Percentiles rank a stretch among this genome's conserved stretches.
phyloP scores from a whole-genome alignment of 2,329 filamentous ascomycete genomes.

The Penicillium sp. region DNA sequence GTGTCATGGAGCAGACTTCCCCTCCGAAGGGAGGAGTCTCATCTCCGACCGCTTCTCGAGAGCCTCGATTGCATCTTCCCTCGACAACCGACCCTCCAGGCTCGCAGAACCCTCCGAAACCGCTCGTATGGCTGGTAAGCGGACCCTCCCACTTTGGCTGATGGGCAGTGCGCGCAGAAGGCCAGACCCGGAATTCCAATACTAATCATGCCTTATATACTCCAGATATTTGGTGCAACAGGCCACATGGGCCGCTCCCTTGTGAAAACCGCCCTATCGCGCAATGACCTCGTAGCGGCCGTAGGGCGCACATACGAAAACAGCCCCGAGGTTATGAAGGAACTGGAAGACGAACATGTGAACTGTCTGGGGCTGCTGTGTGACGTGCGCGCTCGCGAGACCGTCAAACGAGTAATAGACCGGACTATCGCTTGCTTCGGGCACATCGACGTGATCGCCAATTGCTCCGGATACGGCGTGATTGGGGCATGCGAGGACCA shows the following conservation, averaged over 20 bases:
- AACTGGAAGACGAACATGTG: slow-evolving; percentile 59
- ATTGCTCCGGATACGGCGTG: slow-evolving; percentile 92
- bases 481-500: slow-evolving; percentile 96
- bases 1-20: slow-evolving; percentile 29
- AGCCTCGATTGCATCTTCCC: slow-evolving; percentile 62
- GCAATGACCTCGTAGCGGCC: slow-evolving; percentile 79
- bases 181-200: background rate
- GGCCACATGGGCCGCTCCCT: slow-evolving; percentile 93
- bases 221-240: slow-evolving; percentile 86
- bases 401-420: slow-evolving; percentile 69
- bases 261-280: slow-evolving; percentile 74
- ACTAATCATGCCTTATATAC: slow-evolving; percentile 11
- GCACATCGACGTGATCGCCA: slow-evolving; percentile 82
- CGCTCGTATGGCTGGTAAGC: slow-evolving; percentile 84
- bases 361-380: slow-evolving; percentile 76
- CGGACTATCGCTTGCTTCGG: slow-evolving; percentile 71
- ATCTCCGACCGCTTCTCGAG: slow-evolving; percentile 30
- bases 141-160: slow-evolving; percentile 7
- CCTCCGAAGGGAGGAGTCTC: slow-evolving; percentile 25
- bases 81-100: slow-evolving; percentile 82
- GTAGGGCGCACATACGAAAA: slow-evolving; percentile 83
- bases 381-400: slow-evolving; percentile 79
- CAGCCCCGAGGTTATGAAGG: slow-evolving; percentile 66
- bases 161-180: background rate
- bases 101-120: slow-evolving; percentile 65